Percentiles rank a stretch among this genome's conserved stretches.
phyloP scores from a whole-genome alignment of 2,329 filamentous ascomycete species.

The Neofusicoccum sp. region DNA sequence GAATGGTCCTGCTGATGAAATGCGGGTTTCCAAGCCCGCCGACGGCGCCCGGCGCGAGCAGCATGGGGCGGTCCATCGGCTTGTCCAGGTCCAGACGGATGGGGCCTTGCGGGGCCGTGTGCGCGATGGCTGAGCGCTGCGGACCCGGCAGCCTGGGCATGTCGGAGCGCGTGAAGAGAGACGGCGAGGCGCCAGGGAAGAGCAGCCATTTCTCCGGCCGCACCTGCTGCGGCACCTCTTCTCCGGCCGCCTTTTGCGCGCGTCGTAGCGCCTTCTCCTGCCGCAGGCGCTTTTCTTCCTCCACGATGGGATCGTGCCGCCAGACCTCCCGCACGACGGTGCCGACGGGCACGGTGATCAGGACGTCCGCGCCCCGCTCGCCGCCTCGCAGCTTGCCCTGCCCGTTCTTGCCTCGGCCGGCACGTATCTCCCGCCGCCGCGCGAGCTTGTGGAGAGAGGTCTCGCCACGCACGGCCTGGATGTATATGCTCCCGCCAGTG shows the following conservation, averaged over 20 bases:
- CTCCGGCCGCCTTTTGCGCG: slow-evolving; percentile 34
- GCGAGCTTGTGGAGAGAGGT: slow-evolving; percentile 92
- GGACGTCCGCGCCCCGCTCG: slow-evolving; percentile 79
- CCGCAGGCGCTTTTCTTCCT: slow-evolving; percentile 52
- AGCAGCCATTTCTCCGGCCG: slow-evolving; percentile 78
- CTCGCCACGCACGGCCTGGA: slow-evolving; percentile 88
- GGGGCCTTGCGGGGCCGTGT: slow-evolving; percentile 71
- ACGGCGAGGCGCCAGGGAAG: slow-evolving; percentile 77
- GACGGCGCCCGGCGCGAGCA: slow-evolving; percentile 84
- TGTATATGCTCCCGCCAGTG: slow-evolving; percentile 87
- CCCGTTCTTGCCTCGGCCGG: slow-evolving; percentile 75
- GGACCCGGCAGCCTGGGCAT: slow-evolving; percentile 61
- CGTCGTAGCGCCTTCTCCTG: slow-evolving; percentile 29
- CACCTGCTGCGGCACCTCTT: slow-evolving; percentile 35
- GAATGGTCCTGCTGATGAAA: slow-evolving; percentile 76
- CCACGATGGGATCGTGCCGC: slow-evolving; percentile 73
- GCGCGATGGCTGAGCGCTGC: slow-evolving; percentile 59
- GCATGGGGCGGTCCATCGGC: slow-evolving; percentile 79
- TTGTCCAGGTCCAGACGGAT: slow-evolving; percentile 62
- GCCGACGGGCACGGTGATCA: slow-evolving; percentile 89
- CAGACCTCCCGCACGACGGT: slow-evolving; percentile 85
- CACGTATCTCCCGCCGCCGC: slow-evolving; percentile 72
- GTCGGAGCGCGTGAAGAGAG: slow-evolving; percentile 64
- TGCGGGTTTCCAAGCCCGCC: slow-evolving; percentile 93
- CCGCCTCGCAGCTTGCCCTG: slow-evolving; percentile 75